phyloP scores from a whole-genome alignment of 352 stramenopile genomes.

The Globisporangium lucens region DNA sequence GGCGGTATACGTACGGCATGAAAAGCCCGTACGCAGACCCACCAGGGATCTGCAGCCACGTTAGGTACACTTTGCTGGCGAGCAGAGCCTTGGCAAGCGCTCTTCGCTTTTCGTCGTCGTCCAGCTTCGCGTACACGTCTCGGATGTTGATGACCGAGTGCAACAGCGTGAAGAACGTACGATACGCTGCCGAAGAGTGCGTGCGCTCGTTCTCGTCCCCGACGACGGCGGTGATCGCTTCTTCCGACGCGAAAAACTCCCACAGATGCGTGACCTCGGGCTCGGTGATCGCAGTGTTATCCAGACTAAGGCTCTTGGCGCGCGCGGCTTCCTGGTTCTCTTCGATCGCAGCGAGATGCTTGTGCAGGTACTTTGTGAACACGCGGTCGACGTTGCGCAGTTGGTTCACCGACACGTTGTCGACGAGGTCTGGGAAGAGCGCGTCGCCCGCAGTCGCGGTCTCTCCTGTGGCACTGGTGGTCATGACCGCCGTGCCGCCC shows the following conservation, averaged over 20 bases:
- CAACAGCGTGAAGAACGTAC: conserved; percentile 59
- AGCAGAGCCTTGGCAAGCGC: conserved; percentile 60
- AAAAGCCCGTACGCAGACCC: conserved; percentile 80
- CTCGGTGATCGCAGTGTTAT: conserved; percentile 8
- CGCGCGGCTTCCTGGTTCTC: not conserved
- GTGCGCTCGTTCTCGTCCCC: conserved; percentile 30
- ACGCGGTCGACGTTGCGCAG: conserved; percentile 52
- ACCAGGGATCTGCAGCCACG: conserved; percentile 79
- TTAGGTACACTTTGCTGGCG: conserved; percentile 72
- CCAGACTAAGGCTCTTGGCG: conserved; percentile 8
- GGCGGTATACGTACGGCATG: conserved; percentile 82
- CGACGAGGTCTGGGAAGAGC: conserved; percentile 27
- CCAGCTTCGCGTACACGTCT: conserved; percentile 46
- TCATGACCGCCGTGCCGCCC: conserved; percentile 50
- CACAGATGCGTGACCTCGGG: conserved; percentile 36
- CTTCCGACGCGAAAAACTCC: conserved; percentile 56
- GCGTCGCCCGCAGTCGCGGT: conserved; percentile 20
- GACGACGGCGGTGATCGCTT: conserved; percentile 35
- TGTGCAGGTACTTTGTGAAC: conserved; percentile 51
- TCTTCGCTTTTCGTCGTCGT: conserved; percentile 30
- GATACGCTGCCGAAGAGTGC: conserved; percentile 45
- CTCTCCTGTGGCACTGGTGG: conserved; percentile 13
- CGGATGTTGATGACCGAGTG: conserved; percentile 58
- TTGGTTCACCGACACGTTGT: conserved; percentile 35
- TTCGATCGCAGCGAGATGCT: conserved; percentile 24